Conservation (phyloP, 192 early-diverging fungal genomes). For the Coemansia sp. region DNA sequence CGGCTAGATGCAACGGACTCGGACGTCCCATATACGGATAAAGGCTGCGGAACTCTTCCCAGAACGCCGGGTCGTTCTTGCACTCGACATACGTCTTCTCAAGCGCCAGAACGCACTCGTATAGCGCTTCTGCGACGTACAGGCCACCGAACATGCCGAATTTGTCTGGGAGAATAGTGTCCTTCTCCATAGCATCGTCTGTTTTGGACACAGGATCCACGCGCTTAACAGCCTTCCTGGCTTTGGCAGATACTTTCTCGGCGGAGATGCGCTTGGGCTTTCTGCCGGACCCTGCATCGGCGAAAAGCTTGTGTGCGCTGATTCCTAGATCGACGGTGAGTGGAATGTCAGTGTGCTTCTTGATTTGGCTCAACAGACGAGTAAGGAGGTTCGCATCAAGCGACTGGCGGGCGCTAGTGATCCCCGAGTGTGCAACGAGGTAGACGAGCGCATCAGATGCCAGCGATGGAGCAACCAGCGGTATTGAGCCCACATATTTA, state of each 20-base stretch:
- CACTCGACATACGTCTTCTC: conserved; percentile 81
- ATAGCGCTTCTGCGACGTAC: conserved; percentile 95
- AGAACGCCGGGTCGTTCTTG: conserved; percentile 84
- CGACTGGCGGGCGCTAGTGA: conserved; percentile 76
- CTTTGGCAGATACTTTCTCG: conserved; percentile 55
- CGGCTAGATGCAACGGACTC: conserved; percentile 83
- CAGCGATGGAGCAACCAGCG: conserved; percentile 83
- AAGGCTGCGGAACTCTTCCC: conserved; percentile 83
- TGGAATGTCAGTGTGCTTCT: conserved; percentile 76
- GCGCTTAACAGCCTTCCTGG: conserved; percentile 16
- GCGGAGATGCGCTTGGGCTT: conserved; percentile 56
- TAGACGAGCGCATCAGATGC: conserved; percentile 94
- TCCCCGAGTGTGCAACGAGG: conserved; percentile 88
- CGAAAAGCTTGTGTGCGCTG: conserved; percentile 81
- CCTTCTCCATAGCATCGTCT: conserved; percentile 15
- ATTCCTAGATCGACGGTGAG: conserved; percentile 98
- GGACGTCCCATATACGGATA: conserved; percentile 92
- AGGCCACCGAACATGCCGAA: conserved; percentile 96
- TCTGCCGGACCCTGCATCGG: conserved; percentile 50
- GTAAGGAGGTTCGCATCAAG: conserved; percentile 67
- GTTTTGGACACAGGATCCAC: conserved; percentile 26
- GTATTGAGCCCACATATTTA: conserved; percentile 84
- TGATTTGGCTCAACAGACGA: conserved; percentile 69
- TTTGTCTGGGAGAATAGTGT: conserved; percentile 67
- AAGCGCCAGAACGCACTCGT: conserved; percentile 91